phyloP scores from a whole-genome alignment of 768 basidiomycete genomes.

The Russula foetens region DNA sequence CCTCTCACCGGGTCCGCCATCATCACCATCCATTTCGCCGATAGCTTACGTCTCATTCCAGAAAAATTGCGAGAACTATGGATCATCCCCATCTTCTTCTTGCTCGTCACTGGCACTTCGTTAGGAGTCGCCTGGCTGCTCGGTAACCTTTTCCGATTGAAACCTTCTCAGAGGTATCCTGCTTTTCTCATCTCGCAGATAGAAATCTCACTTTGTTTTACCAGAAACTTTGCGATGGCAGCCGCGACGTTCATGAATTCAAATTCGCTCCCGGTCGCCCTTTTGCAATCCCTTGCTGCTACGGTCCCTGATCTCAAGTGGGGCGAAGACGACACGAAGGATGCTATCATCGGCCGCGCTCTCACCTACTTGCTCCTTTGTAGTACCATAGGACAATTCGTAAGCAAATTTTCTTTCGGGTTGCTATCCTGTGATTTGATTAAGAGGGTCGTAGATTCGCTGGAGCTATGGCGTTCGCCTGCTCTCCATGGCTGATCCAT shows the following conservation, averaged over 20 bases:
- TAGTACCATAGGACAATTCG: constrained; percentile 93
- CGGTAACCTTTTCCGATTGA: constrained; percentile 56
- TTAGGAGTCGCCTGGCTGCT: constrained; percentile 59
- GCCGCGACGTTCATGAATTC: constrained; percentile 91
- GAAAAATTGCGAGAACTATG: constrained; percentile 76
- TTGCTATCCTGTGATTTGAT: neutral
- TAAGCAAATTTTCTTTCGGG: constrained; percentile 29
- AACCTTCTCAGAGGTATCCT: constrained; percentile 64
- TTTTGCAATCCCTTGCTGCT: constrained; percentile 84
- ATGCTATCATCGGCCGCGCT: constrained; percentile 88
- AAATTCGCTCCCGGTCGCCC: constrained; percentile 89
- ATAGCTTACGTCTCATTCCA: constrained; percentile 21
- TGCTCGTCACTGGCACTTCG: constrained; percentile 64
- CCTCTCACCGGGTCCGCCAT: constrained; percentile 48
- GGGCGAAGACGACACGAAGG: constrained; percentile 68
- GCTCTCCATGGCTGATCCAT: constrained; percentile 49
- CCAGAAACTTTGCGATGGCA: constrained; percentile 70
- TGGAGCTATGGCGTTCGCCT: constrained; percentile 92
- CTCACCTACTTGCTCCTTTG: constrained; percentile 87
- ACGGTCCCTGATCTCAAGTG: constrained; percentile 80
- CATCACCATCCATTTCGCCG: neutral
- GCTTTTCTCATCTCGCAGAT: neutral
- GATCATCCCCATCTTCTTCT: constrained; percentile 82
- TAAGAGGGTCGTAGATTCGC: constrained; percentile 45
- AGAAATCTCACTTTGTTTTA: neutral